These are phyloP conservation scores for Lepidium didymum DNA, from an alignment of 345 rosid genomes.

Conservation along the genomic window DNA sequence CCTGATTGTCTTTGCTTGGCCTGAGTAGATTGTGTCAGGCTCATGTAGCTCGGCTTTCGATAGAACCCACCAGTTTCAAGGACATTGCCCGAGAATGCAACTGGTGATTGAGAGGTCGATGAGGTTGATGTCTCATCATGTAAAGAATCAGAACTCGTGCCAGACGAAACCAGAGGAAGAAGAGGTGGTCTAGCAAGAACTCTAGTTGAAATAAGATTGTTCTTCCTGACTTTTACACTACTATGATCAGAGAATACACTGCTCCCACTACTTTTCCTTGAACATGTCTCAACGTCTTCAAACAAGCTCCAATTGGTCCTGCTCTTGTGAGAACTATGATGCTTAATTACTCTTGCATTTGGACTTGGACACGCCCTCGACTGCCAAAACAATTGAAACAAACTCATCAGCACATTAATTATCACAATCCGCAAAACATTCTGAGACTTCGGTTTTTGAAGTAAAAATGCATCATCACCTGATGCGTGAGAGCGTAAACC, in stretches of 20 bases:
- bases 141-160: constrained; percentile 50
- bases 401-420: constrained; percentile 9
- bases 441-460: constrained; percentile 1
- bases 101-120: constrained; percentile 48
- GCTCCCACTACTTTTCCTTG: constrained; percentile 48
- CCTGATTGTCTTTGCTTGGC: constrained; percentile 54
- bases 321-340: constrained; percentile 33
- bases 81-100: constrained; percentile 26
- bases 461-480: constrained; percentile 32
- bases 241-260: constrained; percentile 33
- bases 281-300: constrained; percentile 38
- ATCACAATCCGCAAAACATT: neutral
- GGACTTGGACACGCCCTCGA: constrained; percentile 59
- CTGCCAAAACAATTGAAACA: constrained; percentile 29
- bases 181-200: constrained; percentile 48
- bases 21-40: constrained; percentile 61
- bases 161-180: constrained; percentile 29
- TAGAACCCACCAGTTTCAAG: constrained; percentile 35
- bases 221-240: constrained; percentile 55
- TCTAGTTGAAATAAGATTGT: constrained; percentile 47
- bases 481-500: constrained; percentile 60
- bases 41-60: constrained; percentile 77
- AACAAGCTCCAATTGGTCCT: constrained; percentile 53
- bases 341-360: constrained; percentile 31
- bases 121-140: constrained; percentile 52